Conservation (phyloP, 176 grass and related monocot genomes). For the Secale cereale region DNA sequence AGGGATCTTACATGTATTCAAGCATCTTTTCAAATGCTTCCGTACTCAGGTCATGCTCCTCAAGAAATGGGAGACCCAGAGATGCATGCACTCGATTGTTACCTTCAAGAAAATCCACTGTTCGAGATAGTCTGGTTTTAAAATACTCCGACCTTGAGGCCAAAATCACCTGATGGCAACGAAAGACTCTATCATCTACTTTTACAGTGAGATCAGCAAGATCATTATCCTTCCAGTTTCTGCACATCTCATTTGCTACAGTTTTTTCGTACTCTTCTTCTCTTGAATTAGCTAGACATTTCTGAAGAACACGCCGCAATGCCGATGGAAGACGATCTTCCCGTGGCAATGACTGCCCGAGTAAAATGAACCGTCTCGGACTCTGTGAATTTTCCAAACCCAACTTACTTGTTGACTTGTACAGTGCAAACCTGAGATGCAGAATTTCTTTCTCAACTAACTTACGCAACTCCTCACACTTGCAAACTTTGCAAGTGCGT, state of each 20-base stretch:
- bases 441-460: conserved; percentile 63
- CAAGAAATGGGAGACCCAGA: conserved; percentile 60
- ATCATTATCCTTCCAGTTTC: conserved; percentile 28
- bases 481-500: conserved; percentile 83
- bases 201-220: conserved; percentile 80
- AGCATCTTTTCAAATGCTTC: conserved; percentile 95
- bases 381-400: conserved; percentile 67
- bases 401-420: conserved; percentile 53
- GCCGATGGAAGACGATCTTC: conserved; percentile 71
- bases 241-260: conserved; percentile 16
- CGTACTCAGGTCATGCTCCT: conserved; percentile 85
- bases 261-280: conserved; percentile 17
- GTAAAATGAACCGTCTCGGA: conserved; percentile 64
- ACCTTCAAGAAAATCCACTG: conserved; percentile 68
- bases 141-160: conserved; percentile 96
- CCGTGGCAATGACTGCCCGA: conserved; percentile 63
- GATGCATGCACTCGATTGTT: conserved; percentile 24
- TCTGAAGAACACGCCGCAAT: conserved; percentile 47
- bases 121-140: conserved; percentile 82
- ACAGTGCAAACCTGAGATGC: conserved; percentile 63
- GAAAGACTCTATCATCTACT: conserved; percentile 70
- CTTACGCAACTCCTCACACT: conserved; percentile 63
- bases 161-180: conserved; percentile 83
- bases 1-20: conserved; percentile 84
- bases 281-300: conserved; percentile 50